A percentile compares a stretch with the other conserved stretches of the same genome.
Evolutionary conservation across 495 filamentous ascomycete species (phyloP).

Genomic region (Talaromyces ruber): DNA sequence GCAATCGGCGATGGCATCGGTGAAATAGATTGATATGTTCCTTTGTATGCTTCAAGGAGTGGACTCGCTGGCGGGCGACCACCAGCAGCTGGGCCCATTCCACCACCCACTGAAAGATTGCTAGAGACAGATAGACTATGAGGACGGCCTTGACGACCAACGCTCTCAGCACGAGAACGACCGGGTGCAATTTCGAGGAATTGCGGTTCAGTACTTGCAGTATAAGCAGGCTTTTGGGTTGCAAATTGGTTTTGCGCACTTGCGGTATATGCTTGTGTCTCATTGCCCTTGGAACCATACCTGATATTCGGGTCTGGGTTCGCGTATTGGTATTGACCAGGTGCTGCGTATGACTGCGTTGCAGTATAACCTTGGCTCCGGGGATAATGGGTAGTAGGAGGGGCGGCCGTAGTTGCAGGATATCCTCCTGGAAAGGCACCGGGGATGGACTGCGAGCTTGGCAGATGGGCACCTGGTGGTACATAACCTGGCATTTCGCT

Average conservation of each 20-base stretch:
- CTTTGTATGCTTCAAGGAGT: conserved; percentile 84
- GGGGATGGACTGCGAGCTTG: conserved; percentile 21
- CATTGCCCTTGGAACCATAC: conserved; percentile 33
- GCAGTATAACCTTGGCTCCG: conserved; percentile 5
- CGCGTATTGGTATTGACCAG: conserved; percentile 31
- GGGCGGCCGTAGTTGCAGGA: conserved; percentile 15
- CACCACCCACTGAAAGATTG: conserved; percentile 20
- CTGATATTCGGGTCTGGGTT: conserved; percentile 33
- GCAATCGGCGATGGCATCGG: conserved; percentile 80
- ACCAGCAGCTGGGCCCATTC: conserved; percentile 9
- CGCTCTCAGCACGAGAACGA: conserved; percentile 7
- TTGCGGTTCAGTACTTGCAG: conserved; percentile 24
- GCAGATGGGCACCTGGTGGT: conserved; percentile 26
- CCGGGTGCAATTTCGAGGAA: conserved; percentile 35
- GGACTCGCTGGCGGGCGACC: conserved; percentile 64
- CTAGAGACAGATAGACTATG: conserved; percentile 34
- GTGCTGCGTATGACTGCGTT: conserved; percentile 24
- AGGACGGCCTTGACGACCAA: conserved; percentile 20
- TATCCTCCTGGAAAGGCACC: conserved; percentile 27
- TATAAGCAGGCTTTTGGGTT: conserved; percentile 17
- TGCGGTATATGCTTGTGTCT: conserved; percentile 14
- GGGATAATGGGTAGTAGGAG: conserved; percentile 3
- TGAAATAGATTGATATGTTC: conserved; percentile 91
- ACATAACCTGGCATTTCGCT: conserved; percentile 34
- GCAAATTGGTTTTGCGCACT: conserved; percentile 10